Conservation (phyloP, 1,139 yeast genomes). For the Kodamaea arcana region DNA sequence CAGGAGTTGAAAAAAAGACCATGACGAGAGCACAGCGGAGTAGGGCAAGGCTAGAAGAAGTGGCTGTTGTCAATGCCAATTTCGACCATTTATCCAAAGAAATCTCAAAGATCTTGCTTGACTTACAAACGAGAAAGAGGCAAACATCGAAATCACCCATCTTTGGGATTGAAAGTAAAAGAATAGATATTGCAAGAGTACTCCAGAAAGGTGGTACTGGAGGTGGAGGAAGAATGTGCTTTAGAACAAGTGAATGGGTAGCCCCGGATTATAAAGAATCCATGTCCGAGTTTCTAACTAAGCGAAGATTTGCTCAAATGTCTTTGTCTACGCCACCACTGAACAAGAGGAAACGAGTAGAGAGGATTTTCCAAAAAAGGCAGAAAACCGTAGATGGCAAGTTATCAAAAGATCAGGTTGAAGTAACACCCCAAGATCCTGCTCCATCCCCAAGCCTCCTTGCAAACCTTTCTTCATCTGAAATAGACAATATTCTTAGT, state of each 20-base stretch:
- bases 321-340: not conserved
- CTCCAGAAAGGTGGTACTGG: conserved; percentile 1
- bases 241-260: conserved; percentile 5
- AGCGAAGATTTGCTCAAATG: conserved; percentile 14
- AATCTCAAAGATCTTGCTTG: not conserved
- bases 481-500: conserved; percentile 20
- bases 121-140: conserved; percentile 1
- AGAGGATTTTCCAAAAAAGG: conserved; percentile 1
- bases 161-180: conserved; percentile 4
- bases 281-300: conserved; percentile 20
- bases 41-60: conserved; percentile 1
- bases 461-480: not conserved
- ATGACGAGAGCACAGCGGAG: not conserved
- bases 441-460: not conserved
- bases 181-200: conserved; percentile 3
- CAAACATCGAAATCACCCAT: conserved; percentile 5
- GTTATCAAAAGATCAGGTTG: not conserved
- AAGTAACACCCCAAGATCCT: too few species aligned
- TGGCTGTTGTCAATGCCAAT: conserved; percentile 1
- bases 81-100: conserved; percentile 3
- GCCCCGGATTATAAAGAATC: conserved; percentile 17
- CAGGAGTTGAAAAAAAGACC: not conserved
- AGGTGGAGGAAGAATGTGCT: conserved; percentile 2
- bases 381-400: conserved; percentile 1
- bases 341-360: not conserved